Conservation (phyloP, 2,329 filamentous ascomycete species). For the Alternaria sp. region DNA sequence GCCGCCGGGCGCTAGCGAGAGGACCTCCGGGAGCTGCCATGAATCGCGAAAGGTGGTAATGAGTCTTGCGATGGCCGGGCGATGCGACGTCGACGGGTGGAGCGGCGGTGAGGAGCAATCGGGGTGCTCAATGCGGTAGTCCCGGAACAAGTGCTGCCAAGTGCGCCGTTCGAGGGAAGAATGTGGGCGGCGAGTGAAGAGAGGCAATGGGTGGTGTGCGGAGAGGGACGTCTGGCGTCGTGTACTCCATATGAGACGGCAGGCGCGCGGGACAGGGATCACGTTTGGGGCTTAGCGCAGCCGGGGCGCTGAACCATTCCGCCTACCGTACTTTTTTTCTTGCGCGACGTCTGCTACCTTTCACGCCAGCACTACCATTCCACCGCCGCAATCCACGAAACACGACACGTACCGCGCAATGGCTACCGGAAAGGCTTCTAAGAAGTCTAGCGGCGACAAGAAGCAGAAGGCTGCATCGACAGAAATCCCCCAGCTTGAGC, state of each 20-base stretch:
- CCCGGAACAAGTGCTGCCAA: neutral
- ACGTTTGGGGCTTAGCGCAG: constrained; percentile 22
- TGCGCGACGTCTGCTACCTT: constrained; percentile 6
- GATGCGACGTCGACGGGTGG: constrained; percentile 5
- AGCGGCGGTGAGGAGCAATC: constrained; percentile 8
- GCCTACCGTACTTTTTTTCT: constrained; percentile 32
- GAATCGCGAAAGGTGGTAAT: constrained; percentile 19
- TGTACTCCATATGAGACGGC: constrained; percentile 28
- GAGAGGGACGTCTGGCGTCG: constrained; percentile 22
- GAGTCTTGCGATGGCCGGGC: constrained; percentile 19
- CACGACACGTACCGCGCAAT: constrained; percentile 25
- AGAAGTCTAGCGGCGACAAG: constrained; percentile 20
- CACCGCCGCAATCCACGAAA: neutral
- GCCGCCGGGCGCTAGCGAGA: constrained; percentile 23
- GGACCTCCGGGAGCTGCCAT: constrained; percentile 26
- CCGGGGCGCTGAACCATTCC: constrained; percentile 16
- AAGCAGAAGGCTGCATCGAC: constrained; percentile 19
- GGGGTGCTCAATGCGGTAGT: neutral
- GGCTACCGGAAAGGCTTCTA: constrained; percentile 30
- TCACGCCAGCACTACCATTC: constrained; percentile 2
- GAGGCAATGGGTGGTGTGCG: constrained; percentile 20
- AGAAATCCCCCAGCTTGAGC: constrained; percentile 28
- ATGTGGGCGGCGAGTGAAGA: constrained; percentile 12
- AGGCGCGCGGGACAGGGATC: constrained; percentile 19
- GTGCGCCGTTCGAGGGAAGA: constrained; percentile 2